phyloP scores from a whole-genome alignment of 306 rosid genomes.

The Hylodesmum podocarpum region DNA sequence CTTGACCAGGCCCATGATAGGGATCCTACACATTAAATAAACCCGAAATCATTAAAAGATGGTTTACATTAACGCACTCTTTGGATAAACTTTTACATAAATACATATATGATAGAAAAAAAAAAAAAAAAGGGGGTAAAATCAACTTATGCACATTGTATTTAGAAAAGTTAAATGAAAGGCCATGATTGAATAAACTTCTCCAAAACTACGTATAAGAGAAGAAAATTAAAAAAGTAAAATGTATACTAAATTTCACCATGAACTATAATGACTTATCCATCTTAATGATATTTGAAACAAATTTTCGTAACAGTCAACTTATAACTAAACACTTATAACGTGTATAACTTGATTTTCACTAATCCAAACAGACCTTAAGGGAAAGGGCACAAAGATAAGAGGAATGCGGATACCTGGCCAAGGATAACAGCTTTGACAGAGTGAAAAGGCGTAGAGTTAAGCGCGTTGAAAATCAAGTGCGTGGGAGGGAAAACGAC shows the following conservation, averaged over 20 bases:
- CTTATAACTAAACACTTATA: no score
- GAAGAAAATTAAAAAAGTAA: no score
- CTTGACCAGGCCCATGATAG: slow-evolving; percentile 97
- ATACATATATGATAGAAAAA: background rate
- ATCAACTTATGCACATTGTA: background rate
- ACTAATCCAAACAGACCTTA: no score
- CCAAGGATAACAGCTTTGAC: slow-evolving; percentile 93
- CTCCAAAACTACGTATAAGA: no score
- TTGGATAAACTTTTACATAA: background rate
- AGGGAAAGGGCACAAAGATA: no score
- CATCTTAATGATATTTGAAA: no score
- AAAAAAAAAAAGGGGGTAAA: background rate
- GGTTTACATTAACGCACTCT: background rate
- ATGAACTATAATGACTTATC: no score
- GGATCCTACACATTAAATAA: slow-evolving; percentile 62
- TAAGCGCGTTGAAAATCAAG: slow-evolving; percentile 90
- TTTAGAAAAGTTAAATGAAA: no score
- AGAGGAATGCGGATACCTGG: slow-evolving; percentile 34
- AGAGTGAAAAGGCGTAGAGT: slow-evolving; percentile 70
- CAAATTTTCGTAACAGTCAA: no score
- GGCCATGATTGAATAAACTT: no score
- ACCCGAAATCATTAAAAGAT: background rate
- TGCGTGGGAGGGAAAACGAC: slow-evolving; percentile 75
- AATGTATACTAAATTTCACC: no score
- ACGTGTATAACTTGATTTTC: no score